Conservation (phyloP, 768 basidiomycete species). For the Boletus pseudo-olivaceus region DNA sequence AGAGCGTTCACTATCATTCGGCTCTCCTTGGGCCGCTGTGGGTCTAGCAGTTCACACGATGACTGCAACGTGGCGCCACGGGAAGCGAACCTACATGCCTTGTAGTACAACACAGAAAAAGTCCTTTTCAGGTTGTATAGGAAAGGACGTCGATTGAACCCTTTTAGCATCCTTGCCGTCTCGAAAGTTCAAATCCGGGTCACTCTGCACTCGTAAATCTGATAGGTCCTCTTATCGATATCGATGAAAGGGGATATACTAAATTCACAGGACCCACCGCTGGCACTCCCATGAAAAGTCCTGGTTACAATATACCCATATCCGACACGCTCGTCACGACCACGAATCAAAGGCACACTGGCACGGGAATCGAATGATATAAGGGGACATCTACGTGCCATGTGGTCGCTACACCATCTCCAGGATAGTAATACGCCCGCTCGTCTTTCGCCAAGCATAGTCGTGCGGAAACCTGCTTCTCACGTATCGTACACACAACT, state of each 20-base stretch:
- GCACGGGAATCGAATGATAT: background rate
- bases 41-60: too few relatives aligned
- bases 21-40: too few relatives aligned
- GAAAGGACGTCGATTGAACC: too few relatives aligned
- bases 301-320: background rate
- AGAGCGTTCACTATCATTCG: too few relatives aligned
- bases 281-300: background rate
- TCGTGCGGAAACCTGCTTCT: constrained; percentile 23
- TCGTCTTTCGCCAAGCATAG: constrained; percentile 21
- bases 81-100: too few relatives aligned
- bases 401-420: constrained; percentile 20
- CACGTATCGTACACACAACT: constrained; percentile 24
- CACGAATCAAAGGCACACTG: background rate
- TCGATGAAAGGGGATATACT: background rate
- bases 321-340: background rate
- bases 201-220: too few relatives aligned
- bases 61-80: too few relatives aligned
- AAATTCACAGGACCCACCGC: background rate
- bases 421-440: constrained; percentile 22
- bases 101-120: too few relatives aligned
- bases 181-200: too few relatives aligned
- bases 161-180: too few relatives aligned
- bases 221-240: too few relatives aligned
- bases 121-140: too few relatives aligned
- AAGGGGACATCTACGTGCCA: background rate